phyloP scores from a whole-genome alignment of 2,329 filamentous ascomycete species.

The Calonectria ilicicola region DNA sequence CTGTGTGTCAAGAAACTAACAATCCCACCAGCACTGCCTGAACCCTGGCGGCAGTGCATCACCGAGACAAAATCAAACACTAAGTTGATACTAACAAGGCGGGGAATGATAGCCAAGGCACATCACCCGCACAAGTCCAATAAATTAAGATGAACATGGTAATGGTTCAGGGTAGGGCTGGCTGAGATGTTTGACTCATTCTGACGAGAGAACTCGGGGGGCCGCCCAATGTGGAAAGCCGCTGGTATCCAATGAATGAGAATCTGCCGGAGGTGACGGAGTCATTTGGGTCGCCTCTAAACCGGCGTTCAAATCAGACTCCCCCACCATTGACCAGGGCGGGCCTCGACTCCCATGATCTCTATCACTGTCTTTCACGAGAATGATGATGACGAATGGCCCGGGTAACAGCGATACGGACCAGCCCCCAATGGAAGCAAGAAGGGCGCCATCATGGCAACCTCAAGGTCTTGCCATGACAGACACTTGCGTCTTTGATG shows the following conservation, averaged over 20 bases:
- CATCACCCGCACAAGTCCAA: neutral
- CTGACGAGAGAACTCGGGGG: constrained; percentile 7
- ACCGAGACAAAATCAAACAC: neutral
- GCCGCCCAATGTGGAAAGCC: constrained; percentile 17
- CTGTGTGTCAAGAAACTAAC: neutral
- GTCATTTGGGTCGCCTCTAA: neutral
- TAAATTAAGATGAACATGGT: constrained; percentile 1
- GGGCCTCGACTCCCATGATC: neutral
- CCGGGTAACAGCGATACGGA: neutral
- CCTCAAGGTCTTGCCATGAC: neutral
- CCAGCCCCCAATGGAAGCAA: neutral
- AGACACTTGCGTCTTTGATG: constrained; percentile 13
- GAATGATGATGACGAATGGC: neutral
- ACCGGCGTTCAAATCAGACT: neutral
- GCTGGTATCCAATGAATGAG: constrained; percentile 10
- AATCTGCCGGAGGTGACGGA: constrained; percentile 1
- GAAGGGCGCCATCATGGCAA: constrained; percentile 9
- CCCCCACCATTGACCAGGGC: neutral
- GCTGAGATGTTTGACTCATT: constrained; percentile 23
- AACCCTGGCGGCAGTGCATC: constrained; percentile 4
- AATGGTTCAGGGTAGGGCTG: constrained; percentile 23
- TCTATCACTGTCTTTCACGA: neutral
- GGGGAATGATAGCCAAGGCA: neutral
- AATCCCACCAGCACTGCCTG: neutral
- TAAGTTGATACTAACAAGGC: neutral